Base-by-base conservation (phyloP, 331 rosid species). In the Rosa hybrid region DNA sequence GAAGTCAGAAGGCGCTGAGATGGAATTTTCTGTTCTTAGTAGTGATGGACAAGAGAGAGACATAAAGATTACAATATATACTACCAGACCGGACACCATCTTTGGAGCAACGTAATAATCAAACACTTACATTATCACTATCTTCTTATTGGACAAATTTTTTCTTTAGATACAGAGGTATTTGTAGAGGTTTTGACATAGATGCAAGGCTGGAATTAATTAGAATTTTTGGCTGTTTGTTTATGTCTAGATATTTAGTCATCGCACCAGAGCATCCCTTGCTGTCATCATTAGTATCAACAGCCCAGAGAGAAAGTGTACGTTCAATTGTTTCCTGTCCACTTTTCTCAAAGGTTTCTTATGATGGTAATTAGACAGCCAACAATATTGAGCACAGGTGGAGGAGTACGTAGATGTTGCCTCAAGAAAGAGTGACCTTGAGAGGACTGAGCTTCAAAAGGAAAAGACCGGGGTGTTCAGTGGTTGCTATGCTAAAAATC, bases 371-470 rank as follows among this genome's bases (percentile, higher is more conserved):
- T 82, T 71, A 83, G 86, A 84, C 77, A 84, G 81, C 85, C 82
- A 72, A 59, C 49, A 65, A 78, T 83, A 74, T 88, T 83, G 84
- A 71, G 75, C 68, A 51, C 92, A 95, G 99, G 97, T 95, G 76
- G 90, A 95, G 84, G 92, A 93, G 81, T 95, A 95, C 83, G 82
- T 72, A 76, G 93, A 91, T 79, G 50, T 91, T 53, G 94, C 98
- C 82, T 89, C 92, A 38, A 88, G 88, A 84, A 95, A 95, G 93
- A 93, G 98, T 85, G 99, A 95, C 79, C 97, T 91, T 75, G 99
- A 95, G 91, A 93, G 98, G 86, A 93, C 99, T 70, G 99, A 95
- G 81, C 99, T 95, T 86, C 98, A 91, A 90, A 95, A 93, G 90
- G 97, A 93, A 84, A 93, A 95, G 83, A 93, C 96, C 8, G 97